Evolutionary conservation across 2,329 filamentous ascomycete genomes (phyloP).

Genomic region (Penicillium sp.): DNA sequence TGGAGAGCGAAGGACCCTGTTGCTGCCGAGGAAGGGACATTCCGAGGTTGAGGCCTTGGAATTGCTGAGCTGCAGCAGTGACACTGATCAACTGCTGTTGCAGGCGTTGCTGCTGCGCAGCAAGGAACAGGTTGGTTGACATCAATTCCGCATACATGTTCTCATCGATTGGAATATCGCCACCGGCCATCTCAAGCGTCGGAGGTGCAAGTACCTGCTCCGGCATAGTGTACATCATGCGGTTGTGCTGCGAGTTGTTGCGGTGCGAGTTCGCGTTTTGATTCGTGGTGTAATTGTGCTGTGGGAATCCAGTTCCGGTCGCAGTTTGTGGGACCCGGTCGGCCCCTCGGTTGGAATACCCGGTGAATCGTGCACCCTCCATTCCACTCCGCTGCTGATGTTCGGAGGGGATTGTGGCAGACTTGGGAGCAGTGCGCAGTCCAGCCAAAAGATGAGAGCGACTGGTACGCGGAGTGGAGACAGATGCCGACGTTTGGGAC

Average conservation of each 20-base stretch:
- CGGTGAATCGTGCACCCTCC: slow-evolving; percentile 51
- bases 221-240: slow-evolving; percentile 66
- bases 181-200: slow-evolving; percentile 66
- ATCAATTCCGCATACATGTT: slow-evolving; percentile 84
- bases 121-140: slow-evolving; percentile 86
- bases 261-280: slow-evolving; percentile 36
- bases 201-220: slow-evolving; percentile 75
- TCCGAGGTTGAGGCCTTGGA: slow-evolving; percentile 71
- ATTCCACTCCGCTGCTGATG: slow-evolving; percentile 55
- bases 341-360: slow-evolving; percentile 43
- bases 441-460: slow-evolving; percentile 92
- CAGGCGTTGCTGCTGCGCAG: slow-evolving; percentile 90
- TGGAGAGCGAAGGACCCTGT: slow-evolving; percentile 53
- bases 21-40: slow-evolving; percentile 45
- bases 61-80: slow-evolving; percentile 78
- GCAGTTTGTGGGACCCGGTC: slow-evolving; percentile 60
- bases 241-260: slow-evolving; percentile 38
- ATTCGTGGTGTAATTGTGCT: slow-evolving; percentile 41
- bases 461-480: slow-evolving; percentile 85
- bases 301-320: slow-evolving; percentile 55
- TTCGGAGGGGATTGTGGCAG: slow-evolving; percentile 68
- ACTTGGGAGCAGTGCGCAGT: slow-evolving; percentile 90
- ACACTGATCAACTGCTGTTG: slow-evolving; percentile 88
- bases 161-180: slow-evolving; percentile 76
- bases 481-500: slow-evolving; percentile 63